A percentile compares a stretch with the other conserved stretches of the same genome.
These are phyloP conservation scores for Silybum marianum DNA, from an alignment of 129 eudicot genomes.

Conservation along the genomic window DNA sequence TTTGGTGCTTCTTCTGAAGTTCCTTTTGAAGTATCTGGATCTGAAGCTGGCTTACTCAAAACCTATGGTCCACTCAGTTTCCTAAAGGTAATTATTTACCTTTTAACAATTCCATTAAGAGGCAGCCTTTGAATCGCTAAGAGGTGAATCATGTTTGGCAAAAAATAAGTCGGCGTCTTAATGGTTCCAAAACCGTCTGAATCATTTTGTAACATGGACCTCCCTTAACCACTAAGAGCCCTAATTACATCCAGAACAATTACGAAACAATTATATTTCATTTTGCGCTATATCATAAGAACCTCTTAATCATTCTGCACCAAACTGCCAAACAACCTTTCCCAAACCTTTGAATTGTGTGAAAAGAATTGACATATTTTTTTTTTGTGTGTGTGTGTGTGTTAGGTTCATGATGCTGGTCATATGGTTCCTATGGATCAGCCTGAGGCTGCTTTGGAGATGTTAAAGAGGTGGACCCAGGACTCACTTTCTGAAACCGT, in stretches of 20 bases:
- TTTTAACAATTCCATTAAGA: no score
- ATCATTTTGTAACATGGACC: no score
- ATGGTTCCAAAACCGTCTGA: no score
- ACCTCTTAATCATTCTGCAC: no score
- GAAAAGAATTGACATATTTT: neutral
- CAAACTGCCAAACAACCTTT: no score
- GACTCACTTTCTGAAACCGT: conserved; percentile 26
- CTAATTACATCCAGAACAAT: no score
- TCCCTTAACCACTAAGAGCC: no score
- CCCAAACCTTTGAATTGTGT: neutral
- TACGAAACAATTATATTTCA: no score
- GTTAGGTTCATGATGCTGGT: conserved; percentile 56
- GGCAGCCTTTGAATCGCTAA: no score
- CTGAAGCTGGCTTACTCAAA: conserved; percentile 70
- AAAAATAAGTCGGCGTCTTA: no score
- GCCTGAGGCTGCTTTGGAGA: conserved; percentile 67
- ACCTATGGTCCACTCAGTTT: conserved; percentile 64
- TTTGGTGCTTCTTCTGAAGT: conserved; percentile 47
- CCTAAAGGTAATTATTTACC: conserved; percentile 47
- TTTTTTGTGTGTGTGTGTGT: neutral
- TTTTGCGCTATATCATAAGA: no score
- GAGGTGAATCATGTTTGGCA: no score
- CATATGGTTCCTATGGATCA: conserved; percentile 94
- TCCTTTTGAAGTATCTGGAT: conserved; percentile 62
- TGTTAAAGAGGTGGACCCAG: conserved; percentile 64